phyloP scores from a whole-genome alignment of 768 basidiomycete genomes.

The Tulasnella sp. region DNA sequence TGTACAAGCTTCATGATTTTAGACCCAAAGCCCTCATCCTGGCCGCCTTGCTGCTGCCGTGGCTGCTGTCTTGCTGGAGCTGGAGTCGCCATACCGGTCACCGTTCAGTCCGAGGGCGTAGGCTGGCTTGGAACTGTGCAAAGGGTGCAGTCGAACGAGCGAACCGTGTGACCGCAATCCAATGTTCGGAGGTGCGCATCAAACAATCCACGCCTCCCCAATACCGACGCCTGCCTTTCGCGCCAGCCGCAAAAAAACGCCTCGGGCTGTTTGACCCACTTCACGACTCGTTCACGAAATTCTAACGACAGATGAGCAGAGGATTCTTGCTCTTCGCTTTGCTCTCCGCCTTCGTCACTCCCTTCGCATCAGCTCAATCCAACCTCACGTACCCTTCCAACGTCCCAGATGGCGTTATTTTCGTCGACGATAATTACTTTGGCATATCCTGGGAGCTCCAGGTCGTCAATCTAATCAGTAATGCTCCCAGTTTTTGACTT shows the following conservation, averaged over 20 bases:
- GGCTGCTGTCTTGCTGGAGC: not conserved
- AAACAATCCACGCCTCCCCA: not conserved
- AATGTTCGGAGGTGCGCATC: not conserved
- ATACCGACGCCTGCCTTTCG: not conserved
- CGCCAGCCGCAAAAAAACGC: not conserved
- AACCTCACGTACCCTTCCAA: slow-evolving; percentile 24
- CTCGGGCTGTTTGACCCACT: not conserved
- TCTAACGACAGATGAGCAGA: not conserved
- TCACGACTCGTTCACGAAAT: not conserved
- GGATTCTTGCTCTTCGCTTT: not conserved
- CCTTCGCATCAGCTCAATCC: slow-evolving; percentile 13
- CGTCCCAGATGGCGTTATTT: slow-evolving; percentile 25
- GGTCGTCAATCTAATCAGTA: slow-evolving; percentile 29
- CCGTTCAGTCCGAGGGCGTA: not conserved
- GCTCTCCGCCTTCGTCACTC: not conserved
- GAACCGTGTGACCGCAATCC: not conserved
- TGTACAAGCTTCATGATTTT: slow-evolving; percentile 6
- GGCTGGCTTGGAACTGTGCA: not conserved
- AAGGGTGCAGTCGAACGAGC: not conserved
- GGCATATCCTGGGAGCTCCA: slow-evolving; percentile 30
- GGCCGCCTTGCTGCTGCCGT: not conserved
- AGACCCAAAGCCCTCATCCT: not conserved
- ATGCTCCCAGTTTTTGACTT: not conserved
- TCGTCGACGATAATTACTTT: slow-evolving; percentile 28
- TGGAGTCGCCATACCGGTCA: not conserved